Percentiles rank a stretch among this genome's conserved stretches.
Evolutionary conservation across 1,139 yeast species (phyloP).

Genomic region (Tardiomyces depauwii): DNA sequence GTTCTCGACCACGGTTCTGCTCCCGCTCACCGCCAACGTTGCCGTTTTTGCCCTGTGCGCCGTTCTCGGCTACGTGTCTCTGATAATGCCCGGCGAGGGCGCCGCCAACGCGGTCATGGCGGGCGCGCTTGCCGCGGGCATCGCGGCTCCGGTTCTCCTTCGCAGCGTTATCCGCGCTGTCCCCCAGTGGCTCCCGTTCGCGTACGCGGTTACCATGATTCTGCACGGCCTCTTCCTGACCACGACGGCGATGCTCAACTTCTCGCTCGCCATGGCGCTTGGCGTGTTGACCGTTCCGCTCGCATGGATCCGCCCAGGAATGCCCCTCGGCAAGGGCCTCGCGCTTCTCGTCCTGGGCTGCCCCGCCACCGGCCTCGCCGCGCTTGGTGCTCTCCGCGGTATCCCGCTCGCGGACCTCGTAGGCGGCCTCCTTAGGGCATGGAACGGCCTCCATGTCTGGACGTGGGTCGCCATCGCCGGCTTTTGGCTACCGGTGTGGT

Average conservation of each 20-base stretch:
- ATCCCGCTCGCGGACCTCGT: slow-evolving; percentile 33
- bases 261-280: slow-evolving; percentile 62
- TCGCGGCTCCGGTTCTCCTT: slow-evolving; percentile 1
- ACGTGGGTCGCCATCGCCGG: slow-evolving; percentile 69
- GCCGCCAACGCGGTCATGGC: slow-evolving; percentile 1
- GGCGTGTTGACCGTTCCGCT: slow-evolving; percentile 64
- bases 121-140: not conserved
- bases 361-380: slow-evolving; percentile 37
- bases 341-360: slow-evolving; percentile 37
- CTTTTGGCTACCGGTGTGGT: slow-evolving; percentile 84
- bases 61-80: slow-evolving; percentile 1
- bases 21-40: slow-evolving; percentile 1
- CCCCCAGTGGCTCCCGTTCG: not conserved
- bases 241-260: slow-evolving; percentile 71
- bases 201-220: slow-evolving; percentile 37
- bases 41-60: slow-evolving; percentile 5
- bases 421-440: slow-evolving; percentile 46
- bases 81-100: slow-evolving; percentile 1
- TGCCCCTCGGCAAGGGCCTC: slow-evolving; percentile 6
- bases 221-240: slow-evolving; percentile 60
- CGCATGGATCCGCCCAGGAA: slow-evolving; percentile 46
- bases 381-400: slow-evolving; percentile 27
- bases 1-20: slow-evolving; percentile 1
- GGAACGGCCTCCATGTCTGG: slow-evolving; percentile 71
- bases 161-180: slow-evolving; percentile 3